Base-by-base conservation (phyloP, 2,329 filamentous ascomycete species). In the Colletotrichum echinochloae region DNA sequence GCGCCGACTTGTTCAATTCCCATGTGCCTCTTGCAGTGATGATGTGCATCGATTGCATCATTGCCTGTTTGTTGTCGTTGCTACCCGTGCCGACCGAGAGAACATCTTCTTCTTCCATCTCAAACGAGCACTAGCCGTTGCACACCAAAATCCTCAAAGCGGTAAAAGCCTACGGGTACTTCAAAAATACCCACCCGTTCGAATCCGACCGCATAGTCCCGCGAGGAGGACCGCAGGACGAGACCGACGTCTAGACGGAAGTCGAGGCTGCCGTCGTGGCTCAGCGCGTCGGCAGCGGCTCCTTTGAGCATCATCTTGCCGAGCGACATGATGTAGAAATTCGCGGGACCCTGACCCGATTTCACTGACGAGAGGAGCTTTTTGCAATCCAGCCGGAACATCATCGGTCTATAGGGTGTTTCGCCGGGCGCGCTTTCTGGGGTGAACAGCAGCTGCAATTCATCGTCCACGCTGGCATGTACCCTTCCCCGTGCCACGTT, bases 161-260 rank as follows among this genome's bases (percentile, higher is more conserved):
- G 4, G 39, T n/a, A 9, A 46, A n/a, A 18, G n/a, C n/a, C 44
- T 2, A 5, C 3, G 12, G 56, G 20, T 7, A 30, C 18, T 12
- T 28, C 56, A 18, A 60, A 60, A 14, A 46, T 20, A 20, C 56
- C 56, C 8, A 60, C 39, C 28, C 56, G 56, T 28, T 60, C 56
- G 28, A 60, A 60, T n/a, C 16, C 56, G 39, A 28, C 20, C 28
- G 49, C 18, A 33, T 48, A 3, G 6, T n/a, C 0, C 14, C 41
- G 20, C 30, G 2, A 28, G 12, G 39, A 14, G 28, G 28, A 6
- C 9, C 26, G 26, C 28, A 60, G 20, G 12, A 60, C 56, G 39
- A 60, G 20, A 41, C 56, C 56, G 11, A 60, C 56, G 14, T 60
- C 23, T 26, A 11, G 5, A 11, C 20, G 37, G 16, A 11, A 2